Percentiles rank a stretch among this genome's conserved stretches.
Evolutionary conservation across 2,329 filamentous ascomycete genomes (phyloP).

Genomic region (Penicillium sp.): DNA sequence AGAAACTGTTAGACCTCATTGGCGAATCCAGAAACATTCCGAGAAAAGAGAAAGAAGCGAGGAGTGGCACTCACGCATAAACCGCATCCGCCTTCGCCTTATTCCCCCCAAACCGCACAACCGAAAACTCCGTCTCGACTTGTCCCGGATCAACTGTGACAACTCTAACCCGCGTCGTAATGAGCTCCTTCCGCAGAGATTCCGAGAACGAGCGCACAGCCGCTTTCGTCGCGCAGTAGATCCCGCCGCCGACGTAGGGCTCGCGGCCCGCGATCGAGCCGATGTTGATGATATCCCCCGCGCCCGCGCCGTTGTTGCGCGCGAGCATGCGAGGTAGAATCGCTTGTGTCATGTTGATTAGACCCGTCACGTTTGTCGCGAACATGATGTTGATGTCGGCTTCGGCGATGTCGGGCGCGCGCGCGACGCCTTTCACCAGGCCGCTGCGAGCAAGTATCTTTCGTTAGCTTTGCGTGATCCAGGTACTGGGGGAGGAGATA

Average conservation of each 20-base stretch:
- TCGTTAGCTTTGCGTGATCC: background rate
- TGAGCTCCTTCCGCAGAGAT: conserved; percentile 8
- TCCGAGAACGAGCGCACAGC: conserved; percentile 11
- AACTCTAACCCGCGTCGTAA: conserved; percentile 2
- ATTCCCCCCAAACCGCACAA: conserved; percentile 12
- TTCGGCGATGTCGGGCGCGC: conserved; percentile 1
- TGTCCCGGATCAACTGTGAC: conserved; percentile 13
- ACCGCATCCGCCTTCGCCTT: conserved; percentile 13
- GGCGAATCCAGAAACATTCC: background rate
- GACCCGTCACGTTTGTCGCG: conserved; percentile 7
- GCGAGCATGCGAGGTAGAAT: background rate
- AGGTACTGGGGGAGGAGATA: background rate
- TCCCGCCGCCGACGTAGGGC: conserved; percentile 10
- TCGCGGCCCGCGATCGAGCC: conserved; percentile 15
- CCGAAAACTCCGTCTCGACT: conserved; percentile 14
- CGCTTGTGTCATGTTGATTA: conserved; percentile 5
- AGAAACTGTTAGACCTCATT: background rate
- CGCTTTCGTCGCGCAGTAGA: conserved; percentile 16
- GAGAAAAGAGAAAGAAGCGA: background rate
- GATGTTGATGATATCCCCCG: conserved; percentile 18
- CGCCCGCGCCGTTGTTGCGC: conserved; percentile 5
- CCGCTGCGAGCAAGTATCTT: background rate
- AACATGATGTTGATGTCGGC: conserved; percentile 5
- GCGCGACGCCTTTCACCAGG: conserved; percentile 8
- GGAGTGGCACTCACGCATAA: background rate